Conservation (phyloP, 345 rosid species). For the Syzygium oleosum region DNA sequence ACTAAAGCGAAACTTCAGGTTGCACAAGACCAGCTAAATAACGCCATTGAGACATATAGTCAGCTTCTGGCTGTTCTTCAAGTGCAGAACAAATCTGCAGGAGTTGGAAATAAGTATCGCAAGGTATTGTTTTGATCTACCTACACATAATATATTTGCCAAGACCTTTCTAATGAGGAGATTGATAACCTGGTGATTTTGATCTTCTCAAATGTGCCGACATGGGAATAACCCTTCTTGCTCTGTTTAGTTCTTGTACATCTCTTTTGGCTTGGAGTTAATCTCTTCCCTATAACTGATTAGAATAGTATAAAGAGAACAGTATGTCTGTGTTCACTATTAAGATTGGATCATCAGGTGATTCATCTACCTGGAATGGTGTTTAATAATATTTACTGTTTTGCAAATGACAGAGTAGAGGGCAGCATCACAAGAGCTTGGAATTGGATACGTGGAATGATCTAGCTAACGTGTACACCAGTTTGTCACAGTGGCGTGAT, state of each 20-base stretch:
- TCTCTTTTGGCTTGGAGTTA: background rate
- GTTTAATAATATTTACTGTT: background rate
- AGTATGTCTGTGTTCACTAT: background rate
- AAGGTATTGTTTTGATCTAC: conserved; percentile 21
- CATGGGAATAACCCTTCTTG: background rate
- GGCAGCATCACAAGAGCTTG: conserved; percentile 24
- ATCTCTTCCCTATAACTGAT: background rate
- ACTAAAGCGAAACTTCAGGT: conserved; percentile 69
- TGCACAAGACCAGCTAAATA: conserved; percentile 44
- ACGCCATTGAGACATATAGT: conserved; percentile 45
- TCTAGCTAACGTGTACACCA: conserved; percentile 49
- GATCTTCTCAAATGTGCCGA: background rate
- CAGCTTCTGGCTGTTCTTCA: conserved; percentile 59
- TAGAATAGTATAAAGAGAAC: background rate
- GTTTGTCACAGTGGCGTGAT: conserved; percentile 56
- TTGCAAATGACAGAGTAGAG: conserved; percentile 10
- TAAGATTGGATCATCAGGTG: background rate
- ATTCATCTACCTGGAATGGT: background rate
- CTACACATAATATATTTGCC: background rate
- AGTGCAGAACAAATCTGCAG: conserved; percentile 39
- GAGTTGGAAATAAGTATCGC: conserved; percentile 24
- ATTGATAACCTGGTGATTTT: background rate
- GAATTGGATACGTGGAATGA: conserved; percentile 73
- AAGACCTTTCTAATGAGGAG: background rate
- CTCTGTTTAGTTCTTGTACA: background rate